Base-by-base conservation (phyloP, 768 basidiomycete species). In the Mycena albidolilacea region DNA sequence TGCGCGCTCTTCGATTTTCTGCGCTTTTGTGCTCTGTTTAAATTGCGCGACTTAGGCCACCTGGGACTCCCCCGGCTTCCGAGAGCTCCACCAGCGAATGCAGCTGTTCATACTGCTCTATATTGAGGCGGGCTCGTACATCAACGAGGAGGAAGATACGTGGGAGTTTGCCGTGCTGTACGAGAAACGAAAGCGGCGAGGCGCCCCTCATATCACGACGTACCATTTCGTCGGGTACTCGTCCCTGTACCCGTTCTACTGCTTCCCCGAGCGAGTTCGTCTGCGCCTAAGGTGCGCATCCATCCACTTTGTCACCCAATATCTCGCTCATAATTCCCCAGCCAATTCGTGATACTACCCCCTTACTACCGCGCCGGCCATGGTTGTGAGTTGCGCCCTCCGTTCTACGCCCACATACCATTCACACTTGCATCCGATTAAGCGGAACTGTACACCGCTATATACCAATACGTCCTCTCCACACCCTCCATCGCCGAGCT, bases 181-280 rank as follows among this genome's bases (percentile, higher is more conserved):
- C 80, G 96, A 98, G 82, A 95, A 93, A 77, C 90, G 95, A 39
- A 92, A 90, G 79, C 87, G 92, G 72, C 87, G 80, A 76, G 83
- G 81, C 48, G 76, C 84, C 19, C 85, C 89, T 8, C 83, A 87
- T 72, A 85, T 86, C 4, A 75, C 83, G 15, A 90, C 92, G 7
- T 97, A 98, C 81, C 97, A 98, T 83, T 98, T 99, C 76, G 88
- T 93, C 59, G 97, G 97, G 11, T 99, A 97, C 82, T 94, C 96
- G 5, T 96, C 97, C 1, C 86, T 99, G 48, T 99, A 97, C 80
- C 94, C 95, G 19, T 99, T 99, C 83, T 98, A 96, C 84, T 94
- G 92, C 82, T 99, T 93, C 83, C 98, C 98, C 6, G 97, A 98
- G 79, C 93, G 88, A 78, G 90, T 94, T 69, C 90, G 98, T 39